Evolutionary conservation across 495 filamentous ascomycete genomes (phyloP).

Genomic region (Xylaria curta): DNA sequence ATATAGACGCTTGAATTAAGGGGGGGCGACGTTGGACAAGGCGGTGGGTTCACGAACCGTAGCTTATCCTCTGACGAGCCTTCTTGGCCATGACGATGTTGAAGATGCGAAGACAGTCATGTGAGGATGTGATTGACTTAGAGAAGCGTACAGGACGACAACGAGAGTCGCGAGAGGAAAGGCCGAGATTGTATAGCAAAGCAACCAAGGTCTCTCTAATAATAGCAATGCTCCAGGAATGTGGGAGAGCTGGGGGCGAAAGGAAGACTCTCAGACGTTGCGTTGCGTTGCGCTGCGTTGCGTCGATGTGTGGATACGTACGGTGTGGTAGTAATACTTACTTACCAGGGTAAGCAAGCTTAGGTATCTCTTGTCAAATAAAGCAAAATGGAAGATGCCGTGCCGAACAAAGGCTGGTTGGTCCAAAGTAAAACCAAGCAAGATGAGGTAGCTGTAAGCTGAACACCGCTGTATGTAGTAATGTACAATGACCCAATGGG

Average conservation of each 20-base stretch:
- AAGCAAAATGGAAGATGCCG: background rate
- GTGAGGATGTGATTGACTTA: constrained; percentile 32
- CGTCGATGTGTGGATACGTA: constrained; percentile 10
- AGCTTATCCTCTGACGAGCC: constrained; percentile 68
- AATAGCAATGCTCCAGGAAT: background rate
- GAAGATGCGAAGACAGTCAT: constrained; percentile 44
- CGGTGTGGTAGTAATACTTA: constrained; percentile 7
- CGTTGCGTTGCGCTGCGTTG: constrained; percentile 11
- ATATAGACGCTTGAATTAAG: constrained; percentile 22
- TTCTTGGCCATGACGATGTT: constrained; percentile 62
- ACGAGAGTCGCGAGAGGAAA: background rate
- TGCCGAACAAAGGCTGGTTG: background rate
- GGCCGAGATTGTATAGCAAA: background rate
- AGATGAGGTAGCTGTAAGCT: background rate
- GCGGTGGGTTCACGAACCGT: constrained; percentile 58
- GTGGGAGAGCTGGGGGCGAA: background rate
- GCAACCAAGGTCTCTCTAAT: background rate
- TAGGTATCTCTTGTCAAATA: background rate
- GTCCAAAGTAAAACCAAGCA: background rate
- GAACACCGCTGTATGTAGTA: background rate
- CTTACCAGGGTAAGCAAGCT: background rate
- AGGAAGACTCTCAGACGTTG: background rate
- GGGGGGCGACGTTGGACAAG: constrained; percentile 23
- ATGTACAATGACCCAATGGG: constrained; percentile 7
- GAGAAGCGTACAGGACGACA: background rate